Evolutionary conservation across 441 rosid genomes (phyloP), one percentile per base, ranked within the genome.

Genomic region (Brassica hybrid): DNA sequence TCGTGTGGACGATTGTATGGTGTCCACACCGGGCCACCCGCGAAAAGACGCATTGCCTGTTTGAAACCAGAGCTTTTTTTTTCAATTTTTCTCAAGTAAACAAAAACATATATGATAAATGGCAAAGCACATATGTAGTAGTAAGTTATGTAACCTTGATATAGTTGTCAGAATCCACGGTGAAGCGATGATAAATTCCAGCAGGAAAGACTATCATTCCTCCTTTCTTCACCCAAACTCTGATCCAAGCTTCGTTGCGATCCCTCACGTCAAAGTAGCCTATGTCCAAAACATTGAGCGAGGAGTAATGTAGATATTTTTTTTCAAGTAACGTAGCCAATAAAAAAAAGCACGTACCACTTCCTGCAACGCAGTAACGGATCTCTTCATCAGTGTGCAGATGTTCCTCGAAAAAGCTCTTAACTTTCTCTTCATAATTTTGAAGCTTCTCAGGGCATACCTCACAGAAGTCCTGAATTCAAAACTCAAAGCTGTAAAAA

Each of bases 341-440:
- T 12, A 58, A 11, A 21, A 21, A 21, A 2, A 72, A 27, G 8
- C 66, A 41, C 82, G 10, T 87, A 93, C 98, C 98, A 79, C 97
- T 96, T 79, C 99, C 99, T 77, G 84, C 94, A 72, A 96, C 88
- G 74, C 88, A 86, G 73, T 96, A 88, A 60, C 97, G 96, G 63
- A 94, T 96, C 92, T 94, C 99, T 77, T 96, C 97, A 81, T 96
- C 96, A 14, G 96, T 90, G 79, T 92, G 98, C 61, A 94, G 85
- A 86, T 94, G 99, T 68, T 96, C 97, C 74, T 88, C 94, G 36
- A 89, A 92, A 79, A 96, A 92, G 75, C 79, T 87, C 67, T 94
- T 94, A 1, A 96, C 90, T 83, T 90, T 92, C 72, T 83, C 90
- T 65, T 94, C 98, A 72, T 92, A 96, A 71, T 94, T 92, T 36